Conservation (phyloP, 768 basidiomycete species). For the Cubamyces sp. region DNA sequence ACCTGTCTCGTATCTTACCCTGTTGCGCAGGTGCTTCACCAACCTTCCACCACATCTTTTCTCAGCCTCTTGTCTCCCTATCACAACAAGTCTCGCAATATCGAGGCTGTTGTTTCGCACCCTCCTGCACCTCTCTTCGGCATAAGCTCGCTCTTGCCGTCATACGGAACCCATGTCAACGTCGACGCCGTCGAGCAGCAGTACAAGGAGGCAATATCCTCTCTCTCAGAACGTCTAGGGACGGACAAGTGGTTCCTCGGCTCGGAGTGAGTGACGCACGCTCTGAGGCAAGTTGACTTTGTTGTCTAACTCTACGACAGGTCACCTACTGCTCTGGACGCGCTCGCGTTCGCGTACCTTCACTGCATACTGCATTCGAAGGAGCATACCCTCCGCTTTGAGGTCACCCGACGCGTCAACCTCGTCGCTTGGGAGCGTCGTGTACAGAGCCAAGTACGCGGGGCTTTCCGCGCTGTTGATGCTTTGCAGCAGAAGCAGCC, state of each 20-base stretch:
- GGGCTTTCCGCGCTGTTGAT: constrained; percentile 46
- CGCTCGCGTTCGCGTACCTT: constrained; percentile 81
- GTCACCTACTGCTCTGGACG: constrained; percentile 78
- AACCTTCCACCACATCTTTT: constrained; percentile 49
- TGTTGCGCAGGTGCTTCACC: constrained; percentile 48
- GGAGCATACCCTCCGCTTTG: constrained; percentile 51
- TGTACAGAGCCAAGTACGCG: constrained; percentile 60
- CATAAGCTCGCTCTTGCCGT: constrained; percentile 63
- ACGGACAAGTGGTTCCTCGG: constrained; percentile 82
- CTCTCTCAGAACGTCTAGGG: constrained; percentile 76
- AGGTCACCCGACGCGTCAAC: constrained; percentile 73
- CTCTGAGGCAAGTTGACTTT: background rate
- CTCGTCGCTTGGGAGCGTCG: constrained; percentile 81
- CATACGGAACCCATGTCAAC: constrained; percentile 61
- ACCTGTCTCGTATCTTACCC: background rate
- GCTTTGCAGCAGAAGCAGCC: background rate
- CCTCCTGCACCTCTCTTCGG: constrained; percentile 76
- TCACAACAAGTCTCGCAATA: constrained; percentile 35
- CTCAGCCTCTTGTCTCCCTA: constrained; percentile 44
- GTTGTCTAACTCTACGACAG: constrained; percentile 42
- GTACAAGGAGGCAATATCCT: constrained; percentile 72
- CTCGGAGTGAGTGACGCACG: constrained; percentile 54
- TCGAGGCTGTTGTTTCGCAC: constrained; percentile 59
- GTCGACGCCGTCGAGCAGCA: constrained; percentile 52
- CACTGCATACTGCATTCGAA: constrained; percentile 60